Conservation (phyloP, 2,329 filamentous ascomycete species). For the Trichoderma gracile region DNA sequence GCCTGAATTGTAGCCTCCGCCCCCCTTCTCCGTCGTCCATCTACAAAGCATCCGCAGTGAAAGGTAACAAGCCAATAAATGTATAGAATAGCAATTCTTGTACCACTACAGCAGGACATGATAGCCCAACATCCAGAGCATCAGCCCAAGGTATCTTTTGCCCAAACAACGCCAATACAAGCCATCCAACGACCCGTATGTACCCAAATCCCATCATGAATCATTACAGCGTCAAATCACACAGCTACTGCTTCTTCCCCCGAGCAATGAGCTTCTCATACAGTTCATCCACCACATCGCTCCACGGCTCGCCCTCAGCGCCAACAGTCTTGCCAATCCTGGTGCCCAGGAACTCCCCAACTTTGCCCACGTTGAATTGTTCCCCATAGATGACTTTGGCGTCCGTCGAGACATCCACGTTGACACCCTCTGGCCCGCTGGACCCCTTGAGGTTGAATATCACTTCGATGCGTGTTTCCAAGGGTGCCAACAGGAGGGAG, state of each 20-base stretch:
- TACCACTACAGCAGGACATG: not conserved
- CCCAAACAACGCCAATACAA: slow-evolving; percentile 26
- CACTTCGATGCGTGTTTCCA: slow-evolving; percentile 70
- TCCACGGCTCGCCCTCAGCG: slow-evolving; percentile 50
- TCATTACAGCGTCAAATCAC: slow-evolving; percentile 31
- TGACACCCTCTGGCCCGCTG: slow-evolving; percentile 50
- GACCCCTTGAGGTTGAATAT: slow-evolving; percentile 55
- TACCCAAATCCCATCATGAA: slow-evolving; percentile 33
- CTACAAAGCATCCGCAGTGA: not conserved
- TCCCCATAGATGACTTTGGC: slow-evolving; percentile 75
- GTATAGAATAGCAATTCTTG: not conserved
- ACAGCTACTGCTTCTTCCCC: slow-evolving; percentile 49
- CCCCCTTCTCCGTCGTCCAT: not conserved
- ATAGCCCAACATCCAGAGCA: slow-evolving; percentile 11
- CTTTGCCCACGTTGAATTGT: slow-evolving; percentile 71
- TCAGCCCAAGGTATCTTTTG: slow-evolving; percentile 24
- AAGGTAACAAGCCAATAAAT: not conserved
- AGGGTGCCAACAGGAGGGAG: slow-evolving; percentile 61
- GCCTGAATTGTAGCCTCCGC: slow-evolving; percentile 10
- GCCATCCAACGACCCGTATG: slow-evolving; percentile 12
- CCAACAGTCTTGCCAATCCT: slow-evolving; percentile 49
- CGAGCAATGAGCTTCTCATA: slow-evolving; percentile 56
- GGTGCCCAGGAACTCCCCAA: slow-evolving; percentile 67
- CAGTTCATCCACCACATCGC: slow-evolving; percentile 56
- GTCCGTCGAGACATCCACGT: slow-evolving; percentile 54